Percentiles rank a stretch among this genome's conserved stretches.
These are phyloP conservation scores for Leptographium wingfieldii DNA, from an alignment of 2,329 filamentous ascomycete genomes.

Conservation along the genomic window DNA sequence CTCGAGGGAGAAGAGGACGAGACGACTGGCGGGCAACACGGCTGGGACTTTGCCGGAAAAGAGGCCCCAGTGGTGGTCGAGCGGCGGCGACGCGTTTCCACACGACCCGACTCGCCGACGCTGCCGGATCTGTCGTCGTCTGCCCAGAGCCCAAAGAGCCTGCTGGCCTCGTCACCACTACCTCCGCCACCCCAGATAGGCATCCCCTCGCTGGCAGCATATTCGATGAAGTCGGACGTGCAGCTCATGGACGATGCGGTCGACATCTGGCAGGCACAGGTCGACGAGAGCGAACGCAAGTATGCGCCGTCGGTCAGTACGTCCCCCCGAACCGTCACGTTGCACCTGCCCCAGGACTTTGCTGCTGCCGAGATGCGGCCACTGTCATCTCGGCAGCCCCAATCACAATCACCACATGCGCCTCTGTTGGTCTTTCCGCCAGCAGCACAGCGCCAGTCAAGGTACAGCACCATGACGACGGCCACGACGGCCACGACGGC, in stretches of 20 bases:
- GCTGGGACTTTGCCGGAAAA: neutral
- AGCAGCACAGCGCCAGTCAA: constrained; percentile 3
- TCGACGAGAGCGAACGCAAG: neutral
- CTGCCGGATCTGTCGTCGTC: constrained; percentile 5
- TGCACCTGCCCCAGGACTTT: neutral
- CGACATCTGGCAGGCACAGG: constrained; percentile 5
- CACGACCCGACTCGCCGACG: constrained; percentile 13
- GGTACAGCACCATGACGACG: constrained; percentile 8
- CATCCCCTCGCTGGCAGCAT: neutral
- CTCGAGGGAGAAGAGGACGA: constrained; percentile 6
- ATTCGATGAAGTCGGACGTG: neutral
- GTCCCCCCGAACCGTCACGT: neutral
- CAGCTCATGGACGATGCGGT: constrained; percentile 6
- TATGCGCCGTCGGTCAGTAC: neutral
- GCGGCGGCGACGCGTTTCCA: constrained; percentile 9
- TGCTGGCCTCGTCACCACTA: neutral
- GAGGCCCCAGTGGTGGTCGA: neutral
- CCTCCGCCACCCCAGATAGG: neutral
- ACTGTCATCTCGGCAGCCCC: neutral
- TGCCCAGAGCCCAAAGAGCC: neutral
- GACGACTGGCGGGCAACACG: neutral
- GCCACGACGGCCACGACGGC: neutral
- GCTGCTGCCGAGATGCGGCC: neutral
- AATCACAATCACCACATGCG: neutral
- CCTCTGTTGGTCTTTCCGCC: neutral